phyloP scores from a whole-genome alignment of 2,329 filamentous ascomycete species.

The Cladosporium sp. region DNA sequence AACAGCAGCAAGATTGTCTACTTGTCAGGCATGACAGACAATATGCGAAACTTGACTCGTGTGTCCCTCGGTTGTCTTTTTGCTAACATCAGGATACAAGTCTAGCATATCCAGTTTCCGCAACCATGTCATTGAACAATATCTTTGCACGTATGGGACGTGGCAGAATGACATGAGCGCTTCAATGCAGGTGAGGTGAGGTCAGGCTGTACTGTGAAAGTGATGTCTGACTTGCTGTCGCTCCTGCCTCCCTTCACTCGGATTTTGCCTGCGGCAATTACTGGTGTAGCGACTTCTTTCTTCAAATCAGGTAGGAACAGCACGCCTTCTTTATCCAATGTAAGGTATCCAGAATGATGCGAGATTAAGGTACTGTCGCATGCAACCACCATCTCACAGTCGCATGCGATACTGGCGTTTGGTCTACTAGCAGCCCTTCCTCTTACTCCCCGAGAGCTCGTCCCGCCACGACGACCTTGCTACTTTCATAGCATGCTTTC shows the following conservation, averaged over 20 bases:
- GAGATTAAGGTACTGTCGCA: neutral
- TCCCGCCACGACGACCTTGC: neutral
- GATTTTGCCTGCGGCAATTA: neutral
- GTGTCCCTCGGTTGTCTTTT: neutral
- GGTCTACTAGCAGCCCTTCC: constrained; percentile 7
- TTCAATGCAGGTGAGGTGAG: neutral
- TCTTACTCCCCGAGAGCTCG: neutral
- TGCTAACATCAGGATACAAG: neutral
- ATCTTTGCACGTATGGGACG: neutral
- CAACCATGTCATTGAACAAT: neutral
- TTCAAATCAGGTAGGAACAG: neutral
- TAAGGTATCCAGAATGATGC: too few relatives aligned
- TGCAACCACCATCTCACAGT: constrained; percentile 13
- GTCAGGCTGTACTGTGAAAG: neutral
- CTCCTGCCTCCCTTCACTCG: neutral
- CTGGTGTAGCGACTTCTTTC: neutral
- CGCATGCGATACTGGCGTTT: constrained; percentile 18
- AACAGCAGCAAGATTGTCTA: neutral
- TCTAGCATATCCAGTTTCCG: neutral
- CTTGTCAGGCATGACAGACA: neutral
- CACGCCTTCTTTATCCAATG: neutral
- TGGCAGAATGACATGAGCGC: too few relatives aligned
- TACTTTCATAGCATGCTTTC: constrained; percentile 35
- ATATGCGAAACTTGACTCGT: neutral
- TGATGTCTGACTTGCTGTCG: neutral